Evolutionary conservation across 345 rosid species (phyloP).

Genomic region (Carallia brachiata): DNA sequence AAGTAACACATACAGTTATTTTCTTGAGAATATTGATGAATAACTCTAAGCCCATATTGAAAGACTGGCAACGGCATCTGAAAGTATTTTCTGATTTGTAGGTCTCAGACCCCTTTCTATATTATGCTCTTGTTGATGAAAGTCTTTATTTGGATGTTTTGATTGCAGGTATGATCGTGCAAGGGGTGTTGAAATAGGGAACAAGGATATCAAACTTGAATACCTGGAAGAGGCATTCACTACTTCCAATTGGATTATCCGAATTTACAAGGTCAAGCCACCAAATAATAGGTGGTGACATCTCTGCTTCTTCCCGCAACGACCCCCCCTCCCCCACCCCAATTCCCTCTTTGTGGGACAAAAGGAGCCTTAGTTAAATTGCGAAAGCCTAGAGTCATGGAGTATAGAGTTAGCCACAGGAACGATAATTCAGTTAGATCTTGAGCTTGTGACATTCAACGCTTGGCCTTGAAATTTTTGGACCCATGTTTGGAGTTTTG

Average conservation of each 20-base stretch:
- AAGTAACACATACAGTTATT: too few species aligned
- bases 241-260: slow-evolving; percentile 95
- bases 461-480: background rate
- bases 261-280: slow-evolving; percentile 94
- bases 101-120: background rate
- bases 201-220: slow-evolving; percentile 87
- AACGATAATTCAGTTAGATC: background rate
- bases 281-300: slow-evolving; percentile 88
- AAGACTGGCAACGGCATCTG: slow-evolving; percentile 46
- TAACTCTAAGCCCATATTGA: too few species aligned
- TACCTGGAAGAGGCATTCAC: slow-evolving; percentile 97
- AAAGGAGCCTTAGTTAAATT: background rate
- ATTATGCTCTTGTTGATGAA: background rate
- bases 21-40: too few species aligned
- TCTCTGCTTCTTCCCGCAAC: background rate
- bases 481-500: background rate
- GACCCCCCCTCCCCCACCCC: too few species aligned
- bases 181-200: slow-evolving; percentile 30
- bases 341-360: background rate
- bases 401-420: background rate
- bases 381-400: background rate
- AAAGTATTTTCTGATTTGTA: slow-evolving; percentile 35
- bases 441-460: background rate
- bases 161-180: slow-evolving; percentile 4
- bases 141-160: background rate